Percentiles rank a stretch among this genome's conserved stretches.
These are phyloP conservation scores for Alternaria angustiovoidea DNA, from an alignment of 2,329 filamentous ascomycete genomes.

Conservation along the genomic window DNA sequence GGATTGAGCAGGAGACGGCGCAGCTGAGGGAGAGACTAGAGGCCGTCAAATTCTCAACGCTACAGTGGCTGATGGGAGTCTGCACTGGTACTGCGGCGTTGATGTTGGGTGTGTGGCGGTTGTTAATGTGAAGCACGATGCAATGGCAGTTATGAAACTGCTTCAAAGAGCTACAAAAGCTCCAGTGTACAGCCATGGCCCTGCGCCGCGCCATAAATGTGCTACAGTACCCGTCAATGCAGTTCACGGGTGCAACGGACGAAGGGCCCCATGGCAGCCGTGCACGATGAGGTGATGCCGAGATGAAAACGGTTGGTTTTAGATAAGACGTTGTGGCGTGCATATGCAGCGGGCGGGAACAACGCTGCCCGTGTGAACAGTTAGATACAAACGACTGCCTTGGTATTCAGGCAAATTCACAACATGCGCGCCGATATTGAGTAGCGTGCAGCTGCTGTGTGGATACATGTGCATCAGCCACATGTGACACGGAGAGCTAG, in stretches of 20 bases:
- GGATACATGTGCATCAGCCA: conserved; percentile 4
- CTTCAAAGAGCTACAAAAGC: conserved; percentile 1
- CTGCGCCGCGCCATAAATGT: conserved; percentile 27
- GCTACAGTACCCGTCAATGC: conserved; percentile 30
- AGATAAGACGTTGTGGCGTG: conserved; percentile 20
- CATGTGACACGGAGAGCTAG: conserved; percentile 1
- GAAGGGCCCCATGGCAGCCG: conserved; percentile 11
- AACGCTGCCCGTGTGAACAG: conserved; percentile 17
- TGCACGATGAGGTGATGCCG: conserved; percentile 23
- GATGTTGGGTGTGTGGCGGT: conserved; percentile 72
- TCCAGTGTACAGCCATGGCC: conserved; percentile 6
- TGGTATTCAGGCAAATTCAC: conserved; percentile 29
- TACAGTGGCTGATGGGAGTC: conserved; percentile 94
- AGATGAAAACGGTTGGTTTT: conserved; percentile 4
- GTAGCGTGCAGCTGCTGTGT: not conserved
- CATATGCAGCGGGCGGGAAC: conserved; percentile 9
- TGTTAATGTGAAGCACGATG: conserved; percentile 64
- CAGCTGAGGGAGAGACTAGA: conserved; percentile 90
- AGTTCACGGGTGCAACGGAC: conserved; percentile 18
- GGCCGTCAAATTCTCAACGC: conserved; percentile 95
- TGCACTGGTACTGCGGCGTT: conserved; percentile 72
- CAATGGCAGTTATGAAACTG: conserved; percentile 1
- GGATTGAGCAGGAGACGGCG: conserved; percentile 95
- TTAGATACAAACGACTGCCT: conserved; percentile 20
- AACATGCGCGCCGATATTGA: conserved; percentile 16